Base-by-base conservation (phyloP, 257 asterid genomes). In the Nicotiana tomentosiformis region DNA sequence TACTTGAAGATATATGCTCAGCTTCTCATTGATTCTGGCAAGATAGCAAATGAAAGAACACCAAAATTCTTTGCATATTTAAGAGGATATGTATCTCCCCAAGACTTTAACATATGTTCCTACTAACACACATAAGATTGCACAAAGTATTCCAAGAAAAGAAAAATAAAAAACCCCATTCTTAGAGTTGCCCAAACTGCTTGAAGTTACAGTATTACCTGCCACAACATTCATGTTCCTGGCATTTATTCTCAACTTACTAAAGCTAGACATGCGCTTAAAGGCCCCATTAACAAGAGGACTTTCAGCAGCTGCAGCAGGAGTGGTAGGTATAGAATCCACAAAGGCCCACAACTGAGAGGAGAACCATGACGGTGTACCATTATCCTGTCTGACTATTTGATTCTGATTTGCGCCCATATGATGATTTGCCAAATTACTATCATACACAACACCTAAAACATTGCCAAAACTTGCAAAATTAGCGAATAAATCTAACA, bases 311-410 rank as follows among this genome's bases (percentile, higher is more conserved):
- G 99, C 99, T 51, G 94, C 91, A 78, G 99, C 99, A 83, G 97
- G 98, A 88, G 92, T 88, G 5, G 99, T 89, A n/a, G 99, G 99
- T 93, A 96, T 96, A 84, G 98, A 92, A 90, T 94, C 99, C 93
- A 96, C 92, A 88, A 92, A 96, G 20, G 95, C 82, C 98, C 98
- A 94, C 20, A 93, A 86, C 68, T 90, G 89, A 70, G 97, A 88
- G 16, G 99, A 91, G 65, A 94, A 84, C 97, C 97, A 89, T 65
- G 99, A 94, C 87, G 86, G 90, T 74, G 92, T 86, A 90, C 89
- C 93, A 90, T 88, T 91, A 83, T 87, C 90, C 86, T 84, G 88
- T 82, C 80, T 83, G 58, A 77, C 51, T 77, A 85, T 87, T 65
- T 86, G 89, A 80, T 84, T 89, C 84, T 84, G 89, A 88, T 87